Percentiles rank a stretch among this genome's conserved stretches.
Evolutionary conservation across 1,284 basidiomycete genomes (phyloP).

Genomic region (Ustilago crameri): DNA sequence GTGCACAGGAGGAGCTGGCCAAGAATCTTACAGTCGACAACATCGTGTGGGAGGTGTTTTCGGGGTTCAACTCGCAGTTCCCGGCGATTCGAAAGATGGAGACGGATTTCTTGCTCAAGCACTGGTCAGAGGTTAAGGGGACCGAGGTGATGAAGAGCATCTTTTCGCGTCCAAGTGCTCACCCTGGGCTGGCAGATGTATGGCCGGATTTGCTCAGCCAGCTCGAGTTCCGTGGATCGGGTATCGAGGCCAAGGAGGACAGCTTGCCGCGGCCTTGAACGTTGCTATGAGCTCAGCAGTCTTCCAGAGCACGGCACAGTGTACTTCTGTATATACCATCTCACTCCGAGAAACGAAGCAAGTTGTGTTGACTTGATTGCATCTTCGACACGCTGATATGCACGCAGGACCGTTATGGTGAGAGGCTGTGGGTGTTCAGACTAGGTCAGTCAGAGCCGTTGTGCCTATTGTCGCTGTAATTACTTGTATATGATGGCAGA

Average conservation of each 20-base stretch:
- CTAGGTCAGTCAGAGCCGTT: too few species aligned
- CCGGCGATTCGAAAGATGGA: slow-evolving; percentile 79
- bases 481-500: too few species aligned
- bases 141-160: slow-evolving; percentile 83
- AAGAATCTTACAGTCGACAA: slow-evolving; percentile 80
- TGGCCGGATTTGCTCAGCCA: slow-evolving; percentile 58
- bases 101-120: slow-evolving; percentile 65
- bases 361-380: too few species aligned
- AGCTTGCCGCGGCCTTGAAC: background rate
- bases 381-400: too few species aligned
- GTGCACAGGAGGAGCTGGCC: slow-evolving; percentile 81
- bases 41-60: slow-evolving; percentile 86
- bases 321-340: too few species aligned
- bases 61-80: slow-evolving; percentile 82
- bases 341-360: too few species aligned
- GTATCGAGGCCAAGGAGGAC: background rate
- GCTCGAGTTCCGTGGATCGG: slow-evolving; percentile 48
- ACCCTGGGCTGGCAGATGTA: slow-evolving; percentile 59
- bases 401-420: too few species aligned
- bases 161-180: slow-evolving; percentile 67
- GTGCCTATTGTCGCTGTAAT: too few species aligned
- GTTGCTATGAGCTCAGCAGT: too few species aligned
- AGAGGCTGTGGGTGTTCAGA: too few species aligned
- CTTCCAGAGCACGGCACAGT: too few species aligned
- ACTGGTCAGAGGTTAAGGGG: slow-evolving; percentile 83